Evolutionary conservation across 2,329 filamentous ascomycete genomes (phyloP).

Genomic region (Decorospora gaudefroyi): DNA sequence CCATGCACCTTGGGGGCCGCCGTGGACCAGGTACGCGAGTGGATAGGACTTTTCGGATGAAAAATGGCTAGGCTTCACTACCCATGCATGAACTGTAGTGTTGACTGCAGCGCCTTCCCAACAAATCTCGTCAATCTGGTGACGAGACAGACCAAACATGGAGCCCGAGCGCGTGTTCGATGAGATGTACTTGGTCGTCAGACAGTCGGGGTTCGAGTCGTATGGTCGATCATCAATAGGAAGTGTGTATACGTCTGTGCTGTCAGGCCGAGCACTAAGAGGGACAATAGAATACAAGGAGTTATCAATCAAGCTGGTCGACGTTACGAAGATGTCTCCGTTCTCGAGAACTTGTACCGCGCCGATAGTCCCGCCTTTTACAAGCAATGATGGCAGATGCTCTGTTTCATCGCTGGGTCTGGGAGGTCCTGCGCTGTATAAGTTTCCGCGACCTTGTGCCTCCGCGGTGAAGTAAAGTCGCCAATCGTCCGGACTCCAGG

Average conservation of each 20-base stretch:
- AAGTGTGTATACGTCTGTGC: slow-evolving; percentile 24
- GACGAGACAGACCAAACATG: slow-evolving; percentile 66
- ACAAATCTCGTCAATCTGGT: slow-evolving; percentile 71
- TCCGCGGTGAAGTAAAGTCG: slow-evolving; percentile 75
- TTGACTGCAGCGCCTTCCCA: slow-evolving; percentile 64
- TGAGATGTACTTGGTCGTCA: slow-evolving; percentile 54
- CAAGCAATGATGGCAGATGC: slow-evolving; percentile 33
- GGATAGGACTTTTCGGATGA: slow-evolving; percentile 74
- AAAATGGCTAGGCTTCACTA: slow-evolving; percentile 67
- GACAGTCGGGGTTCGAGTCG: slow-evolving; percentile 30
- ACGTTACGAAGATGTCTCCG: slow-evolving; percentile 64
- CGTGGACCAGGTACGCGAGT: slow-evolving; percentile 78
- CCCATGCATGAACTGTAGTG: slow-evolving; percentile 71
- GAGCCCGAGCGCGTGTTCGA: slow-evolving; percentile 69
- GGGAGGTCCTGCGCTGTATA: slow-evolving; percentile 48
- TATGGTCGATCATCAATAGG: slow-evolving; percentile 28
- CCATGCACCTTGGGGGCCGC: slow-evolving; percentile 80
- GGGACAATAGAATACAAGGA: slow-evolving; percentile 67
- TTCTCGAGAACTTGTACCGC: slow-evolving; percentile 59
- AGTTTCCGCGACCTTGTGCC: slow-evolving; percentile 67
- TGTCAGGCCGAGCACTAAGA: slow-evolving; percentile 22
- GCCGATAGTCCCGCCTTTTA: slow-evolving; percentile 41
- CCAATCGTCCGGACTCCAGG: slow-evolving; percentile 60
- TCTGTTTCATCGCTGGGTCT: slow-evolving; percentile 17
- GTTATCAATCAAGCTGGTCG: slow-evolving; percentile 72